phyloP scores from a whole-genome alignment of 768 basidiomycete species.

The Podaxis mareebaensis region DNA sequence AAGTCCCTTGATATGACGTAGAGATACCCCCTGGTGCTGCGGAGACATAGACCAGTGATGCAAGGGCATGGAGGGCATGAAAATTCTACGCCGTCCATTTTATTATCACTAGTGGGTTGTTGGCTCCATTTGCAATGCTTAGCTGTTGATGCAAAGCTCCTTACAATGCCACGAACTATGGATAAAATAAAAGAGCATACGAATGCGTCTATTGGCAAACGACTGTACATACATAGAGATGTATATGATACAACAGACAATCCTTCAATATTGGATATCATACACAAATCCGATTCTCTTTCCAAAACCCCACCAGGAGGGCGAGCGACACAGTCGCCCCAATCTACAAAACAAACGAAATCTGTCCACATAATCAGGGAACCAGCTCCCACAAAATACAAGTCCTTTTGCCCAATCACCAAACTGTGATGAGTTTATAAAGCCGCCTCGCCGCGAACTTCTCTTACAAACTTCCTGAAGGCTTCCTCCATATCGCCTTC shows the following conservation, averaged over 20 bases:
- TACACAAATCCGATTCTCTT: not conserved
- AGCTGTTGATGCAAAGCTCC: too few species aligned
- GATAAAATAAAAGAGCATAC: not conserved
- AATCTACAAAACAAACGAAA: not conserved
- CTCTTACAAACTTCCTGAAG: conserved; percentile 29
- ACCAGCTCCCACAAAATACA: not conserved
- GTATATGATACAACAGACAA: conserved; percentile 1
- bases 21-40: too few species aligned
- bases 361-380: not conserved
- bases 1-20: too few species aligned
- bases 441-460: conserved; percentile 19
- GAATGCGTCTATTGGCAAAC: not conserved
- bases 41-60: too few species aligned
- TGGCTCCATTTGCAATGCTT: too few species aligned
- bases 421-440: not conserved
- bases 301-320: not conserved
- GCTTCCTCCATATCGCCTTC: conserved; percentile 31
- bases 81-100: too few species aligned
- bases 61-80: too few species aligned
- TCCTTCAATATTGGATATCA: not conserved
- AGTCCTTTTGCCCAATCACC: not conserved
- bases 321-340: not conserved
- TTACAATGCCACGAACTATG: not conserved
- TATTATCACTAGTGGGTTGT: too few species aligned
- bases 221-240: not conserved